These are phyloP conservation scores for Penicillium waksmanii DNA, from an alignment of 495 filamentous ascomycete genomes.

Conservation along the genomic window DNA sequence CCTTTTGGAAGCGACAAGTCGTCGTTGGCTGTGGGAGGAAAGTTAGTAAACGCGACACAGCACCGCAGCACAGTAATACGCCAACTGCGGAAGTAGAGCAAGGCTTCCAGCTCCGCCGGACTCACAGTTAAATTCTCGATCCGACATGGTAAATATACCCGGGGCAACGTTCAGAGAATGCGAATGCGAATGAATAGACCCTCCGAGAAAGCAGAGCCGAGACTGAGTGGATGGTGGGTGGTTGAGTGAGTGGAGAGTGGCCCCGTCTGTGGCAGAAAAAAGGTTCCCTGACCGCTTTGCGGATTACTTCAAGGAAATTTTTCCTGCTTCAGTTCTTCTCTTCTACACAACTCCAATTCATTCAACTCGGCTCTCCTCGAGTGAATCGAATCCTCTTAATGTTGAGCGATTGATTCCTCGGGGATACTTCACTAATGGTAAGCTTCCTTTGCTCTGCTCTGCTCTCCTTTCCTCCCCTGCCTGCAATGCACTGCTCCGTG, in stretches of 20 bases:
- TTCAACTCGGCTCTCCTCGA: slow-evolving; percentile 13
- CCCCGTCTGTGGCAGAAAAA: neutral
- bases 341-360: slow-evolving; percentile 11
- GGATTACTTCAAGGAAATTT: slow-evolving; percentile 17
- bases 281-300: slow-evolving; percentile 5
- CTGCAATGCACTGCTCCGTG: neutral
- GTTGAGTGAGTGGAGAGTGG: neutral
- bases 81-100: neutral
- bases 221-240: no score
- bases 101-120: slow-evolving; percentile 10
- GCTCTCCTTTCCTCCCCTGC: slow-evolving; percentile 16
- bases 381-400: slow-evolving; percentile 10
- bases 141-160: slow-evolving; percentile 67
- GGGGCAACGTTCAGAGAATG: no score
- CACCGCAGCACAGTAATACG: no score
- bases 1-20: slow-evolving; percentile 95
- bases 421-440: slow-evolving; percentile 41
- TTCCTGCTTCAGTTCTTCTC: slow-evolving; percentile 10
- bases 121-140: slow-evolving; percentile 83
- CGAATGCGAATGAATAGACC: no score
- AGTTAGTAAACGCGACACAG: neutral
- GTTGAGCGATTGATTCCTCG: slow-evolving; percentile 13
- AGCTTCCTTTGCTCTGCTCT: slow-evolving; percentile 24
- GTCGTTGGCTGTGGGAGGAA: slow-evolving; percentile 68
- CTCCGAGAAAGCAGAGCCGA: no score